phyloP scores from a whole-genome alignment of 352 stramenopile genomes.

The Detonula confervacea region DNA sequence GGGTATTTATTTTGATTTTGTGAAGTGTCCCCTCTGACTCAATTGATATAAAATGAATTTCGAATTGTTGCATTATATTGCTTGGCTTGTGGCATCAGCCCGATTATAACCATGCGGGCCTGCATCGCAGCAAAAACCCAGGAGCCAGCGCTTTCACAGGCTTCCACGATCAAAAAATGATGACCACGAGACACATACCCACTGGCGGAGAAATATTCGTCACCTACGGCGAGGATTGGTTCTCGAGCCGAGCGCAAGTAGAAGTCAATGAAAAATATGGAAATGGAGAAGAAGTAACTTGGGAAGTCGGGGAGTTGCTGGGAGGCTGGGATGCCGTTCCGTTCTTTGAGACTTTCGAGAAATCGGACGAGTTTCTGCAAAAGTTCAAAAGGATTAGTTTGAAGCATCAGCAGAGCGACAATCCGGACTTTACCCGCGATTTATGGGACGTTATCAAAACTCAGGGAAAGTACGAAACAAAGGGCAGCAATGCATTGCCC shows the following conservation, averaged over 20 bases:
- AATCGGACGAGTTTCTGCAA: slow-evolving; percentile 68
- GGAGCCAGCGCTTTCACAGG: slow-evolving; percentile 68
- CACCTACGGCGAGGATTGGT: slow-evolving; percentile 78
- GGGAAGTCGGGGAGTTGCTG: no score
- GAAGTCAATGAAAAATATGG: no score
- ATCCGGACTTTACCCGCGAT: slow-evolving; percentile 60
- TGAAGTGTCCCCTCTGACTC: no score
- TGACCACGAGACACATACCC: slow-evolving; percentile 38
- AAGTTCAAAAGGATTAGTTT: slow-evolving; percentile 46
- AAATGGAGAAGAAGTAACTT: no score
- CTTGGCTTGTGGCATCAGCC: no score
- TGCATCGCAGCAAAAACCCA: slow-evolving; percentile 57
- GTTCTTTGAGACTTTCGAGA: slow-evolving; percentile 55
- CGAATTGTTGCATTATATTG: no score
- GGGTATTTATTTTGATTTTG: no score
- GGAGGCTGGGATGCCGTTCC: no score
- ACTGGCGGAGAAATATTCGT: slow-evolving; percentile 78
- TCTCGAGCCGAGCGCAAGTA: no score
- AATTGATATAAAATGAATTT: no score
- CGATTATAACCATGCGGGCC: slow-evolving; percentile 65
- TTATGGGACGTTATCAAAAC: slow-evolving; percentile 48
- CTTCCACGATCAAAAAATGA: slow-evolving; percentile 66
- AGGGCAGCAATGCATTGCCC: slow-evolving; percentile 31
- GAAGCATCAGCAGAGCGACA: slow-evolving; percentile 41
- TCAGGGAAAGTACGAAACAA: slow-evolving; percentile 15